phyloP scores from a whole-genome alignment of 768 basidiomycete species.

The Boletus rubropictus region DNA sequence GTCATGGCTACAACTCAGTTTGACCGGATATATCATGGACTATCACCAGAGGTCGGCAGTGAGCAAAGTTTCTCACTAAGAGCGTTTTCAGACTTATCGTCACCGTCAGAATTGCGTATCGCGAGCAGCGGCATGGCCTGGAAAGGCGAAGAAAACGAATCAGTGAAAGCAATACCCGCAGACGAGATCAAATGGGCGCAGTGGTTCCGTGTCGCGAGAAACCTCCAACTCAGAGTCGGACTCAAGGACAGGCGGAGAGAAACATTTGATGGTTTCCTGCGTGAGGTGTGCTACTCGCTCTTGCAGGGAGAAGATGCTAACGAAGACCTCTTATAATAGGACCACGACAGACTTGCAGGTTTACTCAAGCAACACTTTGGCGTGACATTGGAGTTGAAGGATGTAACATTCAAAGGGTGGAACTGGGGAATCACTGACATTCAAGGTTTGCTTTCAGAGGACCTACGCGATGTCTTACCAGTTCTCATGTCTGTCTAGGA shows the following conservation, averaged over 20 bases:
- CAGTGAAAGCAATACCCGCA: constrained; percentile 57
- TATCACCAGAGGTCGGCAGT: constrained; percentile 76
- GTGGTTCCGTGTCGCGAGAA: constrained; percentile 88
- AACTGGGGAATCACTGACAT: constrained; percentile 98
- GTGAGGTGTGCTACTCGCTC: constrained; percentile 53
- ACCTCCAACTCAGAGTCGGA: constrained; percentile 83
- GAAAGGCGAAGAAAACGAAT: constrained; percentile 72
- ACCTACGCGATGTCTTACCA: not conserved
- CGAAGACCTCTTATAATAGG: constrained; percentile 40
- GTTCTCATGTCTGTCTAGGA: constrained; percentile 41
- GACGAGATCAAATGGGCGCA: constrained; percentile 82
- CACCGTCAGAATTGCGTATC: constrained; percentile 71
- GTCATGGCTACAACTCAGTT: constrained; percentile 71
- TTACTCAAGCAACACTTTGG: constrained; percentile 85
- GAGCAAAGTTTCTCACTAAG: constrained; percentile 32
- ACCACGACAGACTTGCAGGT: constrained; percentile 79
- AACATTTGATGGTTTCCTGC: constrained; percentile 89
- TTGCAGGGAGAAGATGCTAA: not conserved
- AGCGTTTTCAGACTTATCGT: not conserved
- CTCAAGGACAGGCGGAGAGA: constrained; percentile 72
- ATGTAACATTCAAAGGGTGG: constrained; percentile 90
- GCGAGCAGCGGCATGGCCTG: constrained; percentile 90
- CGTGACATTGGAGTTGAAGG: constrained; percentile 78
- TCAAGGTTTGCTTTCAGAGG: constrained; percentile 54
- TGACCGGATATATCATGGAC: constrained; percentile 76